Evolutionary conservation across 768 basidiomycete genomes (phyloP).

Genomic region (Collybia sordida): DNA sequence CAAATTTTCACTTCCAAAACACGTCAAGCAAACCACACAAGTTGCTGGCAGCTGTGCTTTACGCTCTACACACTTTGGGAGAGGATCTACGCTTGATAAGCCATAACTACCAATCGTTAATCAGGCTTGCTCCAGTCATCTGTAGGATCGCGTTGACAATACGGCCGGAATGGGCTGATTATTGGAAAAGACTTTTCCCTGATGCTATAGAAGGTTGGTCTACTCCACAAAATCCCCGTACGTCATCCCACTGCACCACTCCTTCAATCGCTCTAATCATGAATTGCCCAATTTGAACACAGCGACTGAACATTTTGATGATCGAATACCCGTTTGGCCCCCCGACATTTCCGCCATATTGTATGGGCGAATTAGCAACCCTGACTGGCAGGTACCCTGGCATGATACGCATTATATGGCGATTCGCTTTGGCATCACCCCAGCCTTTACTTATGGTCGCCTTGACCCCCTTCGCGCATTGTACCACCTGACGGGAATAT

Average conservation of each 20-base stretch:
- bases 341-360: slow-evolving; percentile 74
- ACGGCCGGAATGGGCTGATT: slow-evolving; percentile 88
- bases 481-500: slow-evolving; percentile 54
- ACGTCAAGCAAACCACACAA: slow-evolving; percentile 34
- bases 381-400: slow-evolving; percentile 65
- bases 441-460: slow-evolving; percentile 62
- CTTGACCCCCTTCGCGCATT: slow-evolving; percentile 57
- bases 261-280: neutral
- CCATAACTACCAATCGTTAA: slow-evolving; percentile 53
- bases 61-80: slow-evolving; percentile 77
- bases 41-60: slow-evolving; percentile 58
- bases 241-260: slow-evolving; percentile 15
- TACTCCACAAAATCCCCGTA: slow-evolving; percentile 40
- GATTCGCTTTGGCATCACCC: slow-evolving; percentile 44
- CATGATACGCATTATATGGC: slow-evolving; percentile 49
- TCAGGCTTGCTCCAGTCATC: slow-evolving; percentile 59
- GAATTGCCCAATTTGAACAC: slow-evolving; percentile 11
- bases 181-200: slow-evolving; percentile 85
- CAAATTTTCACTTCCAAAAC: slow-evolving; percentile 17
- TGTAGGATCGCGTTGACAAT: slow-evolving; percentile 62
- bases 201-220: slow-evolving; percentile 63
- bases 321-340: slow-evolving; percentile 74
- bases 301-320: slow-evolving; percentile 57
- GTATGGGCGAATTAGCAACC: slow-evolving; percentile 57
- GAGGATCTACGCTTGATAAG: slow-evolving; percentile 66